Base-by-base conservation (phyloP, 768 basidiomycete species). In the Mycena alexandri region DNA sequence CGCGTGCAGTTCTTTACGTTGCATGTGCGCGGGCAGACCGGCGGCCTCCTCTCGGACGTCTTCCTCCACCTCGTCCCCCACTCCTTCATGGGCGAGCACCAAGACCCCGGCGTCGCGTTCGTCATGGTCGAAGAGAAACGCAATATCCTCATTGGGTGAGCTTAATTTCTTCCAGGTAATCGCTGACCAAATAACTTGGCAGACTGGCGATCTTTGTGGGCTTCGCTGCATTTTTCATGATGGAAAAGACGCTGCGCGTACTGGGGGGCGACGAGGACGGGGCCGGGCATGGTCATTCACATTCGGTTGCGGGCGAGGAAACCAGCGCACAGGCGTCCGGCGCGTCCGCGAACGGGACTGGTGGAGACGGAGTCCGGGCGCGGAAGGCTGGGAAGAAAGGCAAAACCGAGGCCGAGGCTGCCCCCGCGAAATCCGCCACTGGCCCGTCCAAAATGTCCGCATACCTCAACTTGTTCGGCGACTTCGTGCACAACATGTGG, bases 401-500 rank as follows among this genome's bases (percentile, higher is more conserved):
- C 25, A 83, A 79, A 36, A 60, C 75, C 52, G 76, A 81, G 43
- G 75, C 77, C 42, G 75, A 77, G 66, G 63, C 76, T 61, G 74
- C 75, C 36, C 70, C 75, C 59, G 71, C 71, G 34, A 75, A 77
- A 67, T 62, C 76, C 62, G 75, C 77, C 17, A 80, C 81, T 60
- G 87, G 89, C 33, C 88, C 93, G 19, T 92, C 94, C 44, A 94
- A 93, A 78, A 81, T 95, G 58, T 96, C 95, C 19, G 95, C 95
- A 16, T 96, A 96, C 78, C 86, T 97, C 56, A 97, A 97, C 79
- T 83, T 96, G 59, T 95, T 95, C 76, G 95, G 94, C 47, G 95
- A 96, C 77, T 95, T 96, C 76, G 93, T 94, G 53, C 95, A 97
- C 75, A 96, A 97, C 76, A 96, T 97, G 93, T 93, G 74, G 77